Conservation (phyloP, 2,329 filamentous ascomycete species). For the Aspergillus novoparasiticus region DNA sequence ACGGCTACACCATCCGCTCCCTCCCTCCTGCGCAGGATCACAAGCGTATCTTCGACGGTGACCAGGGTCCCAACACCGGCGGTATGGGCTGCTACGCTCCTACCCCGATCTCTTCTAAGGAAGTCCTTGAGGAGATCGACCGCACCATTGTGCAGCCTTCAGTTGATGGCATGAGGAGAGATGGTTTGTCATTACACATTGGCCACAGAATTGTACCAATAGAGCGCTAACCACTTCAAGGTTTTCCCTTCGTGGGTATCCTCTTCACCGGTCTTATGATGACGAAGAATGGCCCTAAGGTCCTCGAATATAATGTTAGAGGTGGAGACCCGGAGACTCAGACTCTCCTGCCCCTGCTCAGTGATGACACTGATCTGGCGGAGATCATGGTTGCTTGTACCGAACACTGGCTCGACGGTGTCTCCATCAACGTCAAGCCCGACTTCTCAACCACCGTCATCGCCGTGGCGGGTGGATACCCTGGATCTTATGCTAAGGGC, state of each 20-base stretch:
- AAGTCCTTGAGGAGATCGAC: slow-evolving; percentile 77
- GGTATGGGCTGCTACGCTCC: slow-evolving; percentile 98
- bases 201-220: neutral
- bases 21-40: slow-evolving; percentile 94
- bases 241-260: slow-evolving; percentile 48
- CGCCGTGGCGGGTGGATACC: slow-evolving; percentile 90
- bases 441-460: slow-evolving; percentile 88
- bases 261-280: slow-evolving; percentile 78
- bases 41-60: slow-evolving; percentile 90
- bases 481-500: slow-evolving; percentile 81
- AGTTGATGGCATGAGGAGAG: slow-evolving; percentile 81
- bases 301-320: slow-evolving; percentile 89
- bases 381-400: slow-evolving; percentile 86
- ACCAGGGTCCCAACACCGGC: slow-evolving; percentile 89
- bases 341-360: slow-evolving; percentile 78
- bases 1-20: slow-evolving; percentile 80
- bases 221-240: slow-evolving; percentile 18
- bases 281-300: slow-evolving; percentile 75
- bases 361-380: slow-evolving; percentile 77
- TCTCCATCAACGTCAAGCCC: slow-evolving; percentile 67
- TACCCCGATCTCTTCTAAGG: slow-evolving; percentile 75
- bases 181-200: slow-evolving; percentile 66
- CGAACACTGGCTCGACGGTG: slow-evolving; percentile 70
- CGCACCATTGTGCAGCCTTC: slow-evolving; percentile 84
- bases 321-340: slow-evolving; percentile 93